These are phyloP conservation scores for Carallia brachiata DNA, from an alignment of 345 rosid species.

Conservation along the genomic window DNA sequence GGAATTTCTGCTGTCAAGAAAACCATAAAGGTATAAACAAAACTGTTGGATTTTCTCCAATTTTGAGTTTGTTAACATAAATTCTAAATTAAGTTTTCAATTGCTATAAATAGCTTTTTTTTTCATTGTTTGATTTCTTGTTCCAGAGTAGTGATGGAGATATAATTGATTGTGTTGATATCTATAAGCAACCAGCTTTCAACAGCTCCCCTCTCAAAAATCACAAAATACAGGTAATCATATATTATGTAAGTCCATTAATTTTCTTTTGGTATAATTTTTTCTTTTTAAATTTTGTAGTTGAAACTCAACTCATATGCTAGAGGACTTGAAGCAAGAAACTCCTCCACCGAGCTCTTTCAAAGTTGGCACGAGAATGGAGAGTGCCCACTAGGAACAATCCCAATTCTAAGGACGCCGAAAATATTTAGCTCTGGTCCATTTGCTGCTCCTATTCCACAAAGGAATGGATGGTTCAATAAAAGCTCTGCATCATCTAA, in stretches of 20 bases:
- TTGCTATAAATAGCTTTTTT: too few relatives aligned
- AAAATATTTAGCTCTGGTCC: not conserved
- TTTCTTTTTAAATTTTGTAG: not conserved
- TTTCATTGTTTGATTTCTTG: too few relatives aligned
- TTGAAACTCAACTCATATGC: slow-evolving; percentile 16
- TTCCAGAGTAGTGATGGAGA: not conserved
- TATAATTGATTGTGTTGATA: slow-evolving; percentile 2
- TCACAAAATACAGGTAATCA: slow-evolving; percentile 21
- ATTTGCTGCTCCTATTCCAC: not conserved
- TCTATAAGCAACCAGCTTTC: slow-evolving; percentile 34
- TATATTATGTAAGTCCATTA: not conserved
- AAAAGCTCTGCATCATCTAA: too few relatives aligned
- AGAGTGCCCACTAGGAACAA: slow-evolving; percentile 33
- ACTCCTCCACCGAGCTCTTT: not conserved
- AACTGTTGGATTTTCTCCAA: not conserved
- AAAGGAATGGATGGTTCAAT: not conserved
- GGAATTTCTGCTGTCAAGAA: not conserved
- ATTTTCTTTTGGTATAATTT: not conserved
- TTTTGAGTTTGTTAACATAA: not conserved
- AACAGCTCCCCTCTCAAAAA: slow-evolving; percentile 29
- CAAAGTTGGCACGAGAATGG: slow-evolving; percentile 22
- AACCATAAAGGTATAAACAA: not conserved
- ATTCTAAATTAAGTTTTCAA: too few relatives aligned
- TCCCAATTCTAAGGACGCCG: slow-evolving; percentile 23
- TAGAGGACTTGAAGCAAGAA: not conserved